A percentile compares a stretch with the other conserved stretches of the same genome.
These are phyloP conservation scores for Fraxinus velutina DNA, from an alignment of 305 asterid genomes.

Conservation along the genomic window DNA sequence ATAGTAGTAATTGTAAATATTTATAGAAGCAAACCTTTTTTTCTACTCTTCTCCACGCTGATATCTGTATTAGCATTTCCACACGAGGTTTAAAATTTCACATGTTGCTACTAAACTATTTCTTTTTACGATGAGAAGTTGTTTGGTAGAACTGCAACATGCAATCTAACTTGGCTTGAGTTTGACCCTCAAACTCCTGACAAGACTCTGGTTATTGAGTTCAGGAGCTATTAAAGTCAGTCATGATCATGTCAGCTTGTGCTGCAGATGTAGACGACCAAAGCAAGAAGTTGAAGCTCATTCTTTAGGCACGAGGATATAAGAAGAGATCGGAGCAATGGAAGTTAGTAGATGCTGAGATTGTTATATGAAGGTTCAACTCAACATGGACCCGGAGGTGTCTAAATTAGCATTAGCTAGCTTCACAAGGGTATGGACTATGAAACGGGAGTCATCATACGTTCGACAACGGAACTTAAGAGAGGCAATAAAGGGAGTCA, in stretches of 20 bases:
- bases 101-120: not conserved
- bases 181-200: not conserved
- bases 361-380: not conserved
- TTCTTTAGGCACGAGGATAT: not conserved
- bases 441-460: not conserved
- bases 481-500: not conserved
- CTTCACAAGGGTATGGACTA: not conserved
- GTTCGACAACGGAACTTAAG: not conserved
- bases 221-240: not conserved
- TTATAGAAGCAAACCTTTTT: not conserved
- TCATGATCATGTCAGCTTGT: not conserved
- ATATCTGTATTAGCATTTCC: not conserved
- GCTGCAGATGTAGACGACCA: not conserved
- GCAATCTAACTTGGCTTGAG: not conserved
- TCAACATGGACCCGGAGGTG: not conserved
- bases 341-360: not conserved
- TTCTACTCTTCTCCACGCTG: not conserved
- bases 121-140: not conserved
- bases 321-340: not conserved
- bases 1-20: constrained; percentile 4
- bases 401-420: not conserved
- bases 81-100: not conserved
- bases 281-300: not conserved
- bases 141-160: not conserved
- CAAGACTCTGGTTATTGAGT: not conserved